Evolutionary conservation across 2,329 filamentous ascomycete genomes (phyloP), one percentile per base, ranked within the genome.

Genomic region (Diaporthe destruens): DNA sequence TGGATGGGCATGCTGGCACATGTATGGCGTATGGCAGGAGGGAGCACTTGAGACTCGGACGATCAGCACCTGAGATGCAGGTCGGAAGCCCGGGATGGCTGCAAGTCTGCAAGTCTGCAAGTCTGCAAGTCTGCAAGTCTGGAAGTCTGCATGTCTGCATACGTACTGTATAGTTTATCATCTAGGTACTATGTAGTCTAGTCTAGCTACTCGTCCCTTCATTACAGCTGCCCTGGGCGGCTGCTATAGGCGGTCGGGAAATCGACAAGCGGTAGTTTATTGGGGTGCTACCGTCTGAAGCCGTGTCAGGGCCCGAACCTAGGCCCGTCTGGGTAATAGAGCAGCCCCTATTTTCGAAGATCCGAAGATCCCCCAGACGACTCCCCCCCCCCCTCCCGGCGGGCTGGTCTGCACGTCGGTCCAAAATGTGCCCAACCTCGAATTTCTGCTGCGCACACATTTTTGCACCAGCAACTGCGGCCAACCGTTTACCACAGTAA

Each of bases 351-450:
- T 51, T 65, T 63, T 49, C 29, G 61, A 65, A 23, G 44, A 65
- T 65, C 59, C 59, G 59, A 65, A 65, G 59, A 65, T 65, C 59
- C 59, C 59, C 59, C 59, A 65, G 59, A 65, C 59, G 59, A 65
- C 59, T 44, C 12, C 36, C 12, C 11, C 9, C 29, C 5, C 29
- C 29, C 5, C 56, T 36, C 36, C 61, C 61, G 29, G 59, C 29
- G 61, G 44, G 29, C 29, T 51, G 7, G 36, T 8, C 61, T 51
- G 61, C 61, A 65, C 44, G 42, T 36, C 44, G 61, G 61, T 51
- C 44, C 44, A 49, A 49, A 51, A 36, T 23, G 18, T 65, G 61
- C 61, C 61, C 61, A 65, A 65, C 59, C 12, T 47, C 20, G 18
- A 42, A 42, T 57, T 7, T 34, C 66, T 59, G 3, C 25, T 44